Evolutionary conservation across 768 basidiomycete genomes (phyloP).

Genomic region (Amanita pallidorosea): DNA sequence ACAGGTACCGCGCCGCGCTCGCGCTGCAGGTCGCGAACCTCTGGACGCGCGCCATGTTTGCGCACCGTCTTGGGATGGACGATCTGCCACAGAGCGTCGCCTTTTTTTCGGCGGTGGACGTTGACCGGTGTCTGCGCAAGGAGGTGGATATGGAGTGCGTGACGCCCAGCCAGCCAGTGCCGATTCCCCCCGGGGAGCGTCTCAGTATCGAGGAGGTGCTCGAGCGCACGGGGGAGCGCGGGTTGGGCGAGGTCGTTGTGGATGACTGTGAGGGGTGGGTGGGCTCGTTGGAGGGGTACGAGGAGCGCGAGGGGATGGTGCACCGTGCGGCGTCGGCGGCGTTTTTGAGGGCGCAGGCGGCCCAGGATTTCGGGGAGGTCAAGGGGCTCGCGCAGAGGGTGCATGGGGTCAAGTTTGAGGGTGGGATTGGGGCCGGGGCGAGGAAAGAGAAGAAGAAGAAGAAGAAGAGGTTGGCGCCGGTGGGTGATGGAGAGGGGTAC

Average conservation of each 20-base stretch:
- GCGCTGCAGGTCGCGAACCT: constrained; percentile 93
- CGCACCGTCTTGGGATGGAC: constrained; percentile 89
- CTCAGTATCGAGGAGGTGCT: constrained; percentile 61
- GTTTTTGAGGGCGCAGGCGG: constrained; percentile 73
- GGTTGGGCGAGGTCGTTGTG: background rate
- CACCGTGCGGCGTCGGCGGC: constrained; percentile 47
- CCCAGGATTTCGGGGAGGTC: constrained; percentile 59
- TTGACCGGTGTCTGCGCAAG: constrained; percentile 85
- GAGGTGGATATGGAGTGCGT: constrained; percentile 95
- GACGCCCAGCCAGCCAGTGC: constrained; percentile 80
- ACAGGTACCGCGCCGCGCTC: constrained; percentile 82
- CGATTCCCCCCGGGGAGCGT: constrained; percentile 84
- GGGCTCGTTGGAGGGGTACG: constrained; percentile 39
- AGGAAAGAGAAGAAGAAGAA: constrained; percentile 9
- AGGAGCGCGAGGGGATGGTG: constrained; percentile 44
- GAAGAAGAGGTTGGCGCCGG: constrained; percentile 12
- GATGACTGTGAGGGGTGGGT: constrained; percentile 12
- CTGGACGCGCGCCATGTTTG: constrained; percentile 90
- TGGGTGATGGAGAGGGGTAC: constrained; percentile 30
- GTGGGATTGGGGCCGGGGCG: constrained; percentile 10
- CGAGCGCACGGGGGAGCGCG: constrained; percentile 54
- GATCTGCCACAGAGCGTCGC: constrained; percentile 92
- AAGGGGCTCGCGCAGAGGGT: constrained; percentile 51
- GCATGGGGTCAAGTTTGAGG: constrained; percentile 9
- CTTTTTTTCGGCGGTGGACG: constrained; percentile 94